Base-by-base conservation (phyloP, 2,329 filamentous ascomycete genomes). In the Pyrenophora graminea region DNA sequence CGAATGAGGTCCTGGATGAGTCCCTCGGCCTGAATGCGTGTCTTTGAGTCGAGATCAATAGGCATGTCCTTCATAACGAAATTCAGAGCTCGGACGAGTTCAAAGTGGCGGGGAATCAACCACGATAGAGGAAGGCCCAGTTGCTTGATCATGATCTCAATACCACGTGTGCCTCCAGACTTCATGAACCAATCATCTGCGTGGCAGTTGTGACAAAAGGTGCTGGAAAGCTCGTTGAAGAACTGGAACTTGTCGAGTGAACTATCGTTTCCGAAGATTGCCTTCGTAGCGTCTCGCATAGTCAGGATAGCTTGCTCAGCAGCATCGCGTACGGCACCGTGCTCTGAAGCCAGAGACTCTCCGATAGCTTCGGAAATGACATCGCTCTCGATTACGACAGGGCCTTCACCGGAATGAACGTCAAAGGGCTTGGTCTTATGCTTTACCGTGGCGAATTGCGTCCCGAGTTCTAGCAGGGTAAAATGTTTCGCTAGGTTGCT, bases 141-240 rank as follows among this genome's bases (percentile, higher is more conserved):
- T 61, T 93, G 88, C 2, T 90, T 93, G 27, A 93, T 86, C 51
- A 99, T 78, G 49, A 95, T 87, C 66, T 90, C 88, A 64, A 99
- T 97, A 48, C 95, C 95, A 17, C 93, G 77, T 46, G 89, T 92
- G 33, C 94, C 94, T 41, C 93, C 94, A 32, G 91, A 89, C 75
- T 99, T 99, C 45, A 92, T 92, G 68, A 96, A 99, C 94, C 95
- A 99, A 66, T 99, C 94, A 71, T 99, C 93, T 64, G 94, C 91
- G 64, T 97, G 92, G 71, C 94, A 99, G 59, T 90, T 91, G 70
- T 99, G 94, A 63, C 90, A 94, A 70, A 97, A 96, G 0, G 86
- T 87, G 53, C 85, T 88, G 33, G 88, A 87, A 5, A 99, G 80
- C 64, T 93, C 87, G 51, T 82, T 82, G 75, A 99, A 99, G 74